Evolutionary conservation across 495 filamentous ascomycete genomes (phyloP), one percentile per base, ranked within the genome.

Genomic region (Diplogelasinospora grovesii): DNA sequence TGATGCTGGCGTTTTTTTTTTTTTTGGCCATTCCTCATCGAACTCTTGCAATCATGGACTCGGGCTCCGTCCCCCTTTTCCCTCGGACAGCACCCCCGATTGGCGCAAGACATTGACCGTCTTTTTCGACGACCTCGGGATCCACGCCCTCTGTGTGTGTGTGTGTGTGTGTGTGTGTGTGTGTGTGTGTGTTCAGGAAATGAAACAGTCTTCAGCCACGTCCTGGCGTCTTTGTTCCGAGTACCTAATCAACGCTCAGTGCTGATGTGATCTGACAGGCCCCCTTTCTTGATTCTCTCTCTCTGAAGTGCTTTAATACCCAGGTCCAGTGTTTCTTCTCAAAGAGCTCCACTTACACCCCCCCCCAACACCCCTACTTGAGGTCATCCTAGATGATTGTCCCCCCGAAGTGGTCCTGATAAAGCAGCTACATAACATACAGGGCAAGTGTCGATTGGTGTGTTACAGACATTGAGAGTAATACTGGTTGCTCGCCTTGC

Each of bases 161-260:
- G n/a, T n/a, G n/a, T n/a, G n/a, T n/a, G n/a, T n/a, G n/a, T n/a
- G n/a, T n/a, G n/a, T n/a, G n/a, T n/a, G n/a, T n/a, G n/a, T n/a
- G n/a, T n/a, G n/a, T n/a, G 75, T 5, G 65, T 69, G 52, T 73
- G 68, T 33, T 70, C 64, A 0, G 83, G 66, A 60, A 95, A 96
- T 56, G 69, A 64, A 25, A 95, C 90, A 21, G 83, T 89, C 69
- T 79, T 76, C 43, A 95, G 59, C 92, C 92, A 98, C 56, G 85
- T 86, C 40, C 61, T 69, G 8, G 88, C 89, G 70, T 97, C 92
- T 39, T 83, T 80, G n/a, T 43, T 78, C 78, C 1, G 73, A 78
- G 65, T 98, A 98, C 48, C 86, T 84, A 39, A 98, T n/a, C n/a
- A n/a, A n/a, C n/a, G 64, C 46, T 83, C 73, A 0, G 78, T 85